phyloP scores from a whole-genome alignment of 2,329 filamentous ascomycete genomes.

The Phoma sp. region DNA sequence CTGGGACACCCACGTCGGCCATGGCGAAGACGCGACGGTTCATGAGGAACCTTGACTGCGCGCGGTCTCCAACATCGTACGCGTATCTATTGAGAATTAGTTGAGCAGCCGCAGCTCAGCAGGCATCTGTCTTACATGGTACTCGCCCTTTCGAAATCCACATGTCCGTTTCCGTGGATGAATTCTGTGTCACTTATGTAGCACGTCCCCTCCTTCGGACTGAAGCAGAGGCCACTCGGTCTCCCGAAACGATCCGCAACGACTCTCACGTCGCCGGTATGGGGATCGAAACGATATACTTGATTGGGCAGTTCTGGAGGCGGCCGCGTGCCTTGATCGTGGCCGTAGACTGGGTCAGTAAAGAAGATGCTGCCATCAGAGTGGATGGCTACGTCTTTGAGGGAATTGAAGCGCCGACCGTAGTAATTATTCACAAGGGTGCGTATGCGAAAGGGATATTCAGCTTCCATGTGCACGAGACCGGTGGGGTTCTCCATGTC shows the following conservation, averaged over 20 bases:
- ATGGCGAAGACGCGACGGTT: slow-evolving; percentile 34
- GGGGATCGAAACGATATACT: slow-evolving; percentile 50
- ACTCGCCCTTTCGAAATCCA: slow-evolving; percentile 21
- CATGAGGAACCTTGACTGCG: slow-evolving; percentile 22
- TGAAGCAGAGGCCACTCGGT: slow-evolving; percentile 54
- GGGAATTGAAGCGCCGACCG: slow-evolving; percentile 51
- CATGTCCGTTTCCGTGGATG: slow-evolving; percentile 25
- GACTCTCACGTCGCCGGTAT: slow-evolving; percentile 44
- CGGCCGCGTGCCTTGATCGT: slow-evolving; percentile 32
- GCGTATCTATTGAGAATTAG: slow-evolving; percentile 22
- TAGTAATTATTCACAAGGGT: slow-evolving; percentile 41
- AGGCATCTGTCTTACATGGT: slow-evolving; percentile 18
- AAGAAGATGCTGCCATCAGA: slow-evolving; percentile 54
- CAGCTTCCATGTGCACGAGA: slow-evolving; percentile 37
- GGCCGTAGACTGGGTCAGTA: slow-evolving; percentile 50
- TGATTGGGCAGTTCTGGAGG: slow-evolving; percentile 32
- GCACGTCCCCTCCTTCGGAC: slow-evolving; percentile 47
- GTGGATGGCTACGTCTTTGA: slow-evolving; percentile 51
- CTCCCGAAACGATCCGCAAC: slow-evolving; percentile 48
- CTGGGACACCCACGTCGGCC: slow-evolving; percentile 27
- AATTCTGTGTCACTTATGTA: slow-evolving; percentile 53
- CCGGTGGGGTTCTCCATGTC: slow-evolving; percentile 35
- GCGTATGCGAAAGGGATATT: slow-evolving; percentile 26
- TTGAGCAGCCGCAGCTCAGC: no score
- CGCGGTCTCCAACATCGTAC: slow-evolving; percentile 24